These are phyloP conservation scores for Phlebiopsis flavidoalba DNA, from an alignment of 768 basidiomycete genomes.

Conservation along the genomic window DNA sequence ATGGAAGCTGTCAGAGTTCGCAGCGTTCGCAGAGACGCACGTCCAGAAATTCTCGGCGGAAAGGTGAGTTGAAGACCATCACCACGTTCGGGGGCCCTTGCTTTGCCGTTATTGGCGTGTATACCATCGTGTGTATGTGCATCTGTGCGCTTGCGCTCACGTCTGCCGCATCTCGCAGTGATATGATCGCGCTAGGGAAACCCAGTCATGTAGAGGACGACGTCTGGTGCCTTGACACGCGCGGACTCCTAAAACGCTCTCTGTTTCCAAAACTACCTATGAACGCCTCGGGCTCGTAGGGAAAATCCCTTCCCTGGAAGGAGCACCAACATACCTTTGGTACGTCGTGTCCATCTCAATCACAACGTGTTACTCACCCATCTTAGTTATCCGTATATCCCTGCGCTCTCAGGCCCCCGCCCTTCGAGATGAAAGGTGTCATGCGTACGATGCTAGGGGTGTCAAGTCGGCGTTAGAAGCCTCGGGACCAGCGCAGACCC, in stretches of 20 bases:
- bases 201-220: slow-evolving; percentile 34
- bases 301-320: slow-evolving; percentile 39
- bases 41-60: slow-evolving; percentile 22
- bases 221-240: slow-evolving; percentile 65
- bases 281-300: slow-evolving; percentile 59
- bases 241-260: slow-evolving; percentile 55
- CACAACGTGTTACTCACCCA: slow-evolving; percentile 4
- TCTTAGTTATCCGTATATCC: slow-evolving; percentile 43
- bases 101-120: not conserved
- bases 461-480: slow-evolving; percentile 34
- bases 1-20: slow-evolving; percentile 39
- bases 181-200: slow-evolving; percentile 14
- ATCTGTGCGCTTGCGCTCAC: not conserved
- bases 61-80: slow-evolving; percentile 20
- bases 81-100: not conserved
- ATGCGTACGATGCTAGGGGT: slow-evolving; percentile 30
- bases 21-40: slow-evolving; percentile 28
- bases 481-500: slow-evolving; percentile 47
- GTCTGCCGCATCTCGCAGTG: slow-evolving; percentile 4
- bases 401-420: slow-evolving; percentile 34
- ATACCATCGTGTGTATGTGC: not conserved
- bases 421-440: slow-evolving; percentile 20
- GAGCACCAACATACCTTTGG: slow-evolving; percentile 42
- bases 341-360: slow-evolving; percentile 23
- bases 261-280: slow-evolving; percentile 52